Evolutionary conservation across 176 grass and related monocot species (phyloP), one percentile per base, ranked within the genome.

Genomic region (Oryza meyeriana): DNA sequence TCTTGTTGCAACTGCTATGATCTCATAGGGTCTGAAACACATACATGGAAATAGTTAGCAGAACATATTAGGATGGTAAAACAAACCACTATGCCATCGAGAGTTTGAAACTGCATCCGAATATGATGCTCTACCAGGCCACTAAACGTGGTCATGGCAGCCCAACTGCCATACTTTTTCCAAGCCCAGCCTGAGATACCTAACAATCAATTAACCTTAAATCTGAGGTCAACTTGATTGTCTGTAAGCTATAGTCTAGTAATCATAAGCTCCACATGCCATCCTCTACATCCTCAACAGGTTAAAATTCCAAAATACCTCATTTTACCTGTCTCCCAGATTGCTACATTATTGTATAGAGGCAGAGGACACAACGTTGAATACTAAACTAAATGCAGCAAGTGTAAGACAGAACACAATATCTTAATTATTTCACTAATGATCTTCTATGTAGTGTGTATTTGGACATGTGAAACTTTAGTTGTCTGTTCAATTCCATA

Each of bases 1-100:
- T 85, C 77, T 78, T 78, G 90, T 99, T 65, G 93, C 93, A 90
- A 96, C 87, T 33, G 93, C 93, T 66, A 99, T 90, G 44, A 89
- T 85, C 28, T 99, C 96, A 72, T 95, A 99, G 75, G 89, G 83
- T 88, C 91, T 99, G 77, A 80, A 92, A 85, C 34, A 75, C 6
- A 47, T 29, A 40, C 38, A 48, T 4, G 32, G 40, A 38, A 67
- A 10, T 26, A 34, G 26, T 67, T 82, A 45, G 16, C 31, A 61
- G 57, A 48, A 34, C 72, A 29, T 76, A 59, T 24, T 22, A 72
- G 61, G 34, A 36, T 24, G 38, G 33, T 12, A 41, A n/a, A 42
- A 64, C 33, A 41, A 36, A 69, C 28, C 48, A 31, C 22, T 26
- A 8, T 22, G 66, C 27, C 8, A 66, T 47, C 8, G 2, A 73